Base-by-base conservation (phyloP, 192 early-diverging fungal species). In the Coemansia sp. region DNA sequence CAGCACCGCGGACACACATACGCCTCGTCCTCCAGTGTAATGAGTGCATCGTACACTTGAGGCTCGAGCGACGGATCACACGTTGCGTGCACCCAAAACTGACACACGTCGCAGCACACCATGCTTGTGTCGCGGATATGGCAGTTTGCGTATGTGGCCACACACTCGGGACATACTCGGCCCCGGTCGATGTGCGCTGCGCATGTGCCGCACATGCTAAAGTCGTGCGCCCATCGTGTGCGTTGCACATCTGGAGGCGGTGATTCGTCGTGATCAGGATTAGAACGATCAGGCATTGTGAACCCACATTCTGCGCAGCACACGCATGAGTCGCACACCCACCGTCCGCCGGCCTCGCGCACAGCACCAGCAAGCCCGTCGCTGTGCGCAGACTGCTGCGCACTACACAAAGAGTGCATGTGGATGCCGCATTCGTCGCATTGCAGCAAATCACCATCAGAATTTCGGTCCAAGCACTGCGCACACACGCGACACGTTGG, bases 81-180 rank as follows among this genome's bases (percentile, higher is more conserved):
- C 23, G 68, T 74, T 6, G 80, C 58, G 67, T 88, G 87, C 4
- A 88, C 69, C 87, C 87, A 88, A 19, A 71, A 60, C 5, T 69
- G 66, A 56, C 87, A 88, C 7, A 83, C 69, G 48, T 88, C 87
- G 59, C 86, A 88, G 70, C 82, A 83, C 14, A 88, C 83, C 86
- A 88, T 87, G 27, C 72, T 84, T 37, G 82, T 74, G 57, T 83
- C 83, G 53, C 83, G 72, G 38, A 75, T 69, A 22, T 68, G 72
- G 58, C 72, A 69, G 49, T 82, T 72, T 8, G 73, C 61, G 45
- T 88, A 85, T 4, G 83, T 69, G n/a, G 75, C 64, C 12, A 82
- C 49, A 69, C 87, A 88, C 31, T 81, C 64, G 9, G 85, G 85
- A 37, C 87, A 88, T 29, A 87, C 71, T 7, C 83, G 80, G 0